Conservation (phyloP, 768 basidiomycete species). For the Pisolithus sp. region DNA sequence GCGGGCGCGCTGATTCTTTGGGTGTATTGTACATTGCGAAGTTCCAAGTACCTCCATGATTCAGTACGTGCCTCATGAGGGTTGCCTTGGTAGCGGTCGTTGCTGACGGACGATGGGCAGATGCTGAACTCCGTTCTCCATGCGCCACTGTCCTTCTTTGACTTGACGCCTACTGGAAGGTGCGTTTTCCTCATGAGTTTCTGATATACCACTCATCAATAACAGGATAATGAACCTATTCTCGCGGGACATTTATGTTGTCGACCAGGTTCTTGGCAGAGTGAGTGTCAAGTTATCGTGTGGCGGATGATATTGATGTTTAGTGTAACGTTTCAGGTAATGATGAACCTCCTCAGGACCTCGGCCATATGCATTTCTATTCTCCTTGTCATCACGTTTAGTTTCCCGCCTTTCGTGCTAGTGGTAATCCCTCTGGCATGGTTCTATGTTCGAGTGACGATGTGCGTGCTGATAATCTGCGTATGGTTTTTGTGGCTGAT, state of each 20-base stretch:
- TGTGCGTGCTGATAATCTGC: constrained; percentile 36
- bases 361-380: constrained; percentile 53
- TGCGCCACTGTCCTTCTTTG: constrained; percentile 85
- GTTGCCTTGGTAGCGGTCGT: neutral
- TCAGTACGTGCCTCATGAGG: constrained; percentile 36
- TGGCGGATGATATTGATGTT: neutral
- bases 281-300: constrained; percentile 22
- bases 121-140: constrained; percentile 78
- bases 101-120: constrained; percentile 29
- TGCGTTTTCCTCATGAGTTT: constrained; percentile 21
- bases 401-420: constrained; percentile 78
- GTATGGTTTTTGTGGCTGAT: neutral
- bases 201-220: neutral
- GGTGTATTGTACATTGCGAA: constrained; percentile 71
- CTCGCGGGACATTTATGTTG: constrained; percentile 79
- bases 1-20: constrained; percentile 61
- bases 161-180: constrained; percentile 82
- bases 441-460: constrained; percentile 78
- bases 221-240: constrained; percentile 82
- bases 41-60: constrained; percentile 73
- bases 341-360: constrained; percentile 67
- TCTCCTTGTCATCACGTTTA: constrained; percentile 65
- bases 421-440: constrained; percentile 69
- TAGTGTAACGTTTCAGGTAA: constrained; percentile 33
- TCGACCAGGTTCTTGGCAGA: constrained; percentile 77